These are phyloP conservation scores for Raphanus raphanistrum DNA, from an alignment of 345 rosid species.

Conservation along the genomic window DNA sequence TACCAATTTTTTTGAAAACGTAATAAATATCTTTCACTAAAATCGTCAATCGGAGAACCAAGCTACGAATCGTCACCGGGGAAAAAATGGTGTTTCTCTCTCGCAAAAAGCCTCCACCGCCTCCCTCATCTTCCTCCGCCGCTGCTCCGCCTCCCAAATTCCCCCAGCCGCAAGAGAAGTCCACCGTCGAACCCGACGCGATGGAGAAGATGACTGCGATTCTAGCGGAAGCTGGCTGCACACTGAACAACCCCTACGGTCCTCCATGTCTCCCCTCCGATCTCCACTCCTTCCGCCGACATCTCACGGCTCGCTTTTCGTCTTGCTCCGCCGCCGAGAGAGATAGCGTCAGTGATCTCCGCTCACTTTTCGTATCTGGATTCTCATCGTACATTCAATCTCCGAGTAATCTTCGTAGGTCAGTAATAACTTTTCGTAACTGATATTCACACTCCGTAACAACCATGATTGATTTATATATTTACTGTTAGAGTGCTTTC, in stretches of 20 bases:
- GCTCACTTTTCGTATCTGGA: conserved; percentile 55
- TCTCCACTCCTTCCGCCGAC: conserved; percentile 55
- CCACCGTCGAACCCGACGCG: conserved; percentile 28
- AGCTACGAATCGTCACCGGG: not conserved
- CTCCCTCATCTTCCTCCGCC: conserved; percentile 41
- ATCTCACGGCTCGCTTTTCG: conserved; percentile 54
- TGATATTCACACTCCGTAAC: conserved; percentile 1
- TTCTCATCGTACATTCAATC: conserved; percentile 55
- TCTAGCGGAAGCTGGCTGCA: conserved; percentile 77
- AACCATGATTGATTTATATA: not conserved
- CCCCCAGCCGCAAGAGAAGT: conserved; percentile 39
- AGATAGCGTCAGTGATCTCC: conserved; percentile 30
- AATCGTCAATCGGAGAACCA: conserved; percentile 21
- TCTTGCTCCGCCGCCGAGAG: conserved; percentile 34
- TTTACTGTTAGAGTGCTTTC: conserved; percentile 51
- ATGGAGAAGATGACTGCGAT: conserved; percentile 56
- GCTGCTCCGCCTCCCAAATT: conserved; percentile 46
- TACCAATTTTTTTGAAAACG: conserved; percentile 20
- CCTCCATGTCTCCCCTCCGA: conserved; percentile 74
- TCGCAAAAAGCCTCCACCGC: conserved; percentile 47
- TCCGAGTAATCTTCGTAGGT: conserved; percentile 61
- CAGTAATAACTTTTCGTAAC: not conserved
- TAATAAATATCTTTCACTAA: not conserved
- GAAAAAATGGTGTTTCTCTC: conserved; percentile 60
- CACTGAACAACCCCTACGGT: conserved; percentile 57